Base-by-base conservation (phyloP, 1,284 basidiomycete genomes). In the Ceratobasidium sp. region DNA sequence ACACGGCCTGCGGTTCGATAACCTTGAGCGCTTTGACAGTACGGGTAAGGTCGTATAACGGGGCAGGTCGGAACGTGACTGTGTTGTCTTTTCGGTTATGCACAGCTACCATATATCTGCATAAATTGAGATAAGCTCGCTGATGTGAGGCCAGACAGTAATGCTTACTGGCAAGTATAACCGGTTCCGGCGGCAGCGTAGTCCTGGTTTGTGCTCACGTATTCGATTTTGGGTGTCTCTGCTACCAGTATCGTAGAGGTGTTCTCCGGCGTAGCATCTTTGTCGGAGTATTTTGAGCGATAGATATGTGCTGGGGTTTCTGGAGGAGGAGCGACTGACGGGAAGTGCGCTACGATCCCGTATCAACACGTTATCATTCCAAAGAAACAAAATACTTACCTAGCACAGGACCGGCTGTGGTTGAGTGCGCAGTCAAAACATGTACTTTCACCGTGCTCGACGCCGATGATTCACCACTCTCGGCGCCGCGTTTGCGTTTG, bases 11-110 rank as follows among this genome's bases (percentile, higher is more conserved):
- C 78, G 5, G 82, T 79, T 3, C 57, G 4, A 75, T 70, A 53
- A 43, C 83, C 77, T 93, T 93, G 58, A 94, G 82, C 3, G 89
- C 86, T 77, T 96, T 96, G 62, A 95, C 92, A 17, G 87, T 86
- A 53, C 90, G 89, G 1, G 86, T 83, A 29, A 96, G 79, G 69
- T 94, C 82, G 76, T 94, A 89, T 4, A 94, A 84, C 0, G 91
- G 84, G 0, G 87, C 83, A 12, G 89, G 85, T 17, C 91, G 86
- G 20, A 96, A 78, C 7, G 83, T 86, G 43, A 94, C 81, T 8
- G 83, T 83, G 47, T 86, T 86, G 22, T 88, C 92, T 50, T 84
- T 82, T 62, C 89, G 91, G 78, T 94, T 88, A 76, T 86, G 85
- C 38, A 91, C 80, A 1, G 85, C 90, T 43, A 91, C 77, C 43